Percentiles rank a stretch among this genome's conserved stretches.
Conservation (phyloP, 768 basidiomycete genomes). For the Flagelloscypha sp. region DNA sequence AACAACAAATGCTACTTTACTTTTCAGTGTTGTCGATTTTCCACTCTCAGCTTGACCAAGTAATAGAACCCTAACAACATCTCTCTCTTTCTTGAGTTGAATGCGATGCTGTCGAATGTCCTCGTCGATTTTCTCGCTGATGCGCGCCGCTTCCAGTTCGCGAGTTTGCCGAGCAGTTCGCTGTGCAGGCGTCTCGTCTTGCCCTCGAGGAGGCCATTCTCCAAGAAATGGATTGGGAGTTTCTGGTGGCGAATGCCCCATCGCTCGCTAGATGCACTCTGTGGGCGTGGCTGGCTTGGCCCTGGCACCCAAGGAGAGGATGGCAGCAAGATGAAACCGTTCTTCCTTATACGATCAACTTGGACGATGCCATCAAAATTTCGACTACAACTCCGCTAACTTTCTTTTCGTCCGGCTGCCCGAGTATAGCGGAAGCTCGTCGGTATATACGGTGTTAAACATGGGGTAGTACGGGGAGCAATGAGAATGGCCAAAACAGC, state of each 20-base stretch:
- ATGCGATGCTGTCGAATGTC: slow-evolving; percentile 41
- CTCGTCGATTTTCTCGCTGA: slow-evolving; percentile 54
- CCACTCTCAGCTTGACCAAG: slow-evolving; percentile 65
- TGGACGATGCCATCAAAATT: no score
- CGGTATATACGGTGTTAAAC: no score
- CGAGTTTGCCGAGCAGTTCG: slow-evolving; percentile 36
- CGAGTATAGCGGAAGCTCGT: no score
- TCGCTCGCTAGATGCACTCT: no score
- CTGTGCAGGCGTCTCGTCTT: slow-evolving; percentile 45
- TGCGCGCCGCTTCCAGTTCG: slow-evolving; percentile 39
- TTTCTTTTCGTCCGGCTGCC: no score
- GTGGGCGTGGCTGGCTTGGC: no score
- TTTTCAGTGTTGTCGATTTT: slow-evolving; percentile 64
- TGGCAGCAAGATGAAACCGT: no score
- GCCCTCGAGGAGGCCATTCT: slow-evolving; percentile 39
- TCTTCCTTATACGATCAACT: no score
- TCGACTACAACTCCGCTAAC: no score
- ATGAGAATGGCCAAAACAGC: neutral
- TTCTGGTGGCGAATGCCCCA: slow-evolving; percentile 3
- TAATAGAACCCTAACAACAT: slow-evolving; percentile 47
- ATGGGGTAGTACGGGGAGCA: no score
- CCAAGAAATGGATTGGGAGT: slow-evolving; percentile 35
- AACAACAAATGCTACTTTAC: no score
- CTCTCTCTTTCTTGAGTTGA: slow-evolving; percentile 34
- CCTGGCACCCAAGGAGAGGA: no score